These are phyloP conservation scores for Metroxylon sagu DNA, from an alignment of 176 grass and related monocot species.

Conservation along the genomic window DNA sequence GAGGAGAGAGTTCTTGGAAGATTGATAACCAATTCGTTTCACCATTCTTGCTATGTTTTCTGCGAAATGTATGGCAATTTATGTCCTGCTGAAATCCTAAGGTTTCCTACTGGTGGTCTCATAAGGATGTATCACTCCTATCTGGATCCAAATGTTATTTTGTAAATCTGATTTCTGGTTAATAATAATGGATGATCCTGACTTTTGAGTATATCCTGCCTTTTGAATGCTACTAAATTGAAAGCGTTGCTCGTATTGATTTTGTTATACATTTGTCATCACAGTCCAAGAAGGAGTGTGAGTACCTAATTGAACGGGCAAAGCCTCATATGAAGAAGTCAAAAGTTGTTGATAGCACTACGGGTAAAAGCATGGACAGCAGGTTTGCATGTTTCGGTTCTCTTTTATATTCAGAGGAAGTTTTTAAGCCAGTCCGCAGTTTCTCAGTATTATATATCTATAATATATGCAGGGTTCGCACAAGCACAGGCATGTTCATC, in stretches of 20 bases:
- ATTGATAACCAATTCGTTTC: too few relatives aligned
- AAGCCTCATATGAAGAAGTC: constrained; percentile 85
- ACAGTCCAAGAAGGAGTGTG: constrained; percentile 94
- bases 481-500: constrained; percentile 90
- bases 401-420: background rate
- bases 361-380: constrained; percentile 89
- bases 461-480: constrained; percentile 49
- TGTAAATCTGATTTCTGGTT: too few relatives aligned
- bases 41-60: too few relatives aligned
- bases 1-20: too few relatives aligned
- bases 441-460: background rate
- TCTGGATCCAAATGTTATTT: too few relatives aligned
- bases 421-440: background rate
- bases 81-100: too few relatives aligned
- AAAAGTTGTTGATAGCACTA: constrained; percentile 76
- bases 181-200: background rate
- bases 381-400: constrained; percentile 22
- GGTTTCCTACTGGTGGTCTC: too few relatives aligned
- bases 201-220: background rate
- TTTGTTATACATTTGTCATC: background rate
- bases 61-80: too few relatives aligned
- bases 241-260: background rate
- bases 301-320: constrained; percentile 73
- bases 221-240: background rate
- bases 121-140: too few relatives aligned